Base-by-base conservation (phyloP, 2,329 filamentous ascomycete species). In the Trichoderma oligosporum region DNA sequence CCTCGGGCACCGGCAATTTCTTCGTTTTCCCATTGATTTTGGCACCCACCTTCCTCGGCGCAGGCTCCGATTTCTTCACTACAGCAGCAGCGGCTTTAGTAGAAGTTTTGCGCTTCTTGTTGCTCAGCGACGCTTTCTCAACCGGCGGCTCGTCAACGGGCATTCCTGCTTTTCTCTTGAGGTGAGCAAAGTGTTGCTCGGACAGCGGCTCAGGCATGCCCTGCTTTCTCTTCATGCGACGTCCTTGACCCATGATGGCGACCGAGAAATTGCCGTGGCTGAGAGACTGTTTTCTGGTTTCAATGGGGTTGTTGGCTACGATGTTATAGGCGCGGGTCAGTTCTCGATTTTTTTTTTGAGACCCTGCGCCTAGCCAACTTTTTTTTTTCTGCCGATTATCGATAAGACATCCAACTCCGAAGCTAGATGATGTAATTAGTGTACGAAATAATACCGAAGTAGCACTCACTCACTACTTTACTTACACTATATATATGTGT, bases 211-310 rank as follows among this genome's bases (percentile, higher is more conserved):
- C 83, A 54, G 94, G 94, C 63, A 87, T 81, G 56, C 91, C 93
- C 82, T 97, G 94, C 77, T 97, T 97, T 74, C 92, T 89, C 49
- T 60, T 60, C 87, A 97, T 95, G 67, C 92, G 90, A 71, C 91
- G 88, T 72, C 91, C 89, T 61, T 85, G 83, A 78, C 91, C 92
- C 92, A 96, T 96, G 68, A 71, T 84, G 70, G 70, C 35, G 44
- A 48, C 24, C 45, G 25, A 55, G 44, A 35, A 24, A n/a, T 31
- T 49, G 29, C 18, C 31, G 20, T 4, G 20, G 20, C 7, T 31
- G 12, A 16, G 9, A 29, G 12, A 12, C 16, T 47, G 25, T 16
- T 45, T 38, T 44, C 24, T n/a, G 22, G 29, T 52, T 31, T 22
- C 48, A 58, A 52, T 55, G 54, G 55, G 39, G 16, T 24, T 38